Base-by-base conservation (phyloP, 2,329 filamentous ascomycete species). In the Cadophora luteo-olivacea region DNA sequence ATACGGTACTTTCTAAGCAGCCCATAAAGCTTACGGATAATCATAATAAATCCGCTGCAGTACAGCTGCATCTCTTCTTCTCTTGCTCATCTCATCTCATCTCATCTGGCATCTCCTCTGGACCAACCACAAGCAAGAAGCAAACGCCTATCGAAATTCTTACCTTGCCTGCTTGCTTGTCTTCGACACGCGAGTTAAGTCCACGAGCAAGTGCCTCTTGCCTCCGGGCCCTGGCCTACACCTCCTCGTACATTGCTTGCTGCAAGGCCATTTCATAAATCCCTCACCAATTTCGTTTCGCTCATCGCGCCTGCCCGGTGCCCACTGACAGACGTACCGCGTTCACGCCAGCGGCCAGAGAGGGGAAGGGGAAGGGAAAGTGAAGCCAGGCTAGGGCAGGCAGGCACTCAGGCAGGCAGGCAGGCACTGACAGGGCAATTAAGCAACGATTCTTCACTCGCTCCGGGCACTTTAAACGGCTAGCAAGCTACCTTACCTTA, bases 191-290 rank as follows among this genome's bases (percentile, higher is more conserved):
- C 29, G 48, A 29, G 16, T 45, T 19, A 14, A 45, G 4, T 45
- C 41, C 41, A 45, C 16, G 14, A 45, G 14, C 45, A 22, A n/a
- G 45, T 49, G n/a, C 45, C 45, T n/a, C 41, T 11, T 49, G 22
- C 41, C 16, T 45, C 41, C 41, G 19, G 45, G 19, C n/a, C 41
- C 41, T 2, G 45, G 19, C n/a, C 45, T 49, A 45, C 16, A 45
- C 41, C 41, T 22, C 4, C 41, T 22, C 19, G 45, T 22, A 49
- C 45, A 49, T 49, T 60, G n/a, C 32, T 52, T 49, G 63, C 25
- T 45, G 54, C 63, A 48, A 33, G 49, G 54, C 41, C n/a, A 57
- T 58, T 55, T 55, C 33, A 66, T 66, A 66, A 66, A 66, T 66
- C 64, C 64, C 64, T 66, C 64, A 61, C 64, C 64, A 58, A 61